Evolutionary conservation across 1,284 basidiomycete species (phyloP), one percentile per base, ranked within the genome.

Genomic region (Laetiporus sulphureus): DNA sequence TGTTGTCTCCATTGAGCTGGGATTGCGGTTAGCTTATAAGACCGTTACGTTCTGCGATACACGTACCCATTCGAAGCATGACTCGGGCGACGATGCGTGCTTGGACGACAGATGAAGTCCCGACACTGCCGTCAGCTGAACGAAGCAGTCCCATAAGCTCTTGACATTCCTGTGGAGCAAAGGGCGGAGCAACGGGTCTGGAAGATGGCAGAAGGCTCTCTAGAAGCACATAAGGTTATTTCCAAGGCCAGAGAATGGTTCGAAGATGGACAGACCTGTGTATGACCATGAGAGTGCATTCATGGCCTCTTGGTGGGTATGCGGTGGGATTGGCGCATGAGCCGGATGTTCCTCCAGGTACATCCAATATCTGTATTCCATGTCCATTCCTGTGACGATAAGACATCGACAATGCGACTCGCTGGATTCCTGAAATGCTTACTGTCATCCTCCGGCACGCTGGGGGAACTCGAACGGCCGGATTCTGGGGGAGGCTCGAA

Each of bases 291-390:
- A 80, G 43, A 88, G 63, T 0, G 74, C 73, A 44, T 87, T 81
- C 53, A 80, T 67, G 1, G 85, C 85, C 46, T 88, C 83, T 0
- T 64, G 60, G 36, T 71, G 71, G 5, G 79, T 74, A 37, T 67
- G 68, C 8, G 62, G 50, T 8, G 73, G 71, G 15, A 81, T 67
- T 0, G 68, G 55, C 3, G 68, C 61, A 56, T 88, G 84, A 0
- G 81, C 80, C 0, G 85, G 85, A 51, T 88, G 83, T 29, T 72
- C 63, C 57, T 86, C 82, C 56, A 88, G 71, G 55, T 77, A 88
- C 2, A 73, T 65, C 85, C 85, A 88, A 53, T 85, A 88, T 33
- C 79, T 69, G 51, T 79, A 83, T 53, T 85, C 82, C 56, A 76
- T 69, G 43, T 87, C 82, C 19, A 84, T 63, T 36, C 73, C 85